Percentiles rank a stretch among this genome's conserved stretches.
Evolutionary conservation across 1,284 basidiomycete species (phyloP).

Genomic region (Hymenochaete sp.): DNA sequence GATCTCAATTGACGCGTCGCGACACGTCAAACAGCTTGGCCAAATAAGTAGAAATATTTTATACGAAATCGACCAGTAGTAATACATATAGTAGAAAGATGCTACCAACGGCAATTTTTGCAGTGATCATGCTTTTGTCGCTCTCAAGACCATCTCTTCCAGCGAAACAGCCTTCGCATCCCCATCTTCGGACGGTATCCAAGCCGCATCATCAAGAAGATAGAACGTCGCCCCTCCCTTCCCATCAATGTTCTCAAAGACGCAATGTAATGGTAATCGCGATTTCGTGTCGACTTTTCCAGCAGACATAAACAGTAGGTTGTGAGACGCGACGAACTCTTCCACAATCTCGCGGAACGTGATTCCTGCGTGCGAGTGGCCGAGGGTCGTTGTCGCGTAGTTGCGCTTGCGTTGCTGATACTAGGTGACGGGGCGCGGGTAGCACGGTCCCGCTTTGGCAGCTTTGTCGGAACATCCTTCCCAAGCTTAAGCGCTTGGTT

Average conservation of each 20-base stretch:
- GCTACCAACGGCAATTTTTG: too few relatives aligned
- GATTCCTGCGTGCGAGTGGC: constrained; percentile 58
- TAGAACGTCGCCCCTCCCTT: constrained; percentile 81
- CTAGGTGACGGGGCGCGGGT: constrained; percentile 21
- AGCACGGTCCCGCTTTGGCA: constrained; percentile 56
- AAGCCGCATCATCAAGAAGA: constrained; percentile 82
- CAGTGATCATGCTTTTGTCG: too few relatives aligned
- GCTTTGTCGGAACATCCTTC: constrained; percentile 53
- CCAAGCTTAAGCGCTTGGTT: constrained; percentile 84
- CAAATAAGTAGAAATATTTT: too few relatives aligned
- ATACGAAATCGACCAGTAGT: background rate
- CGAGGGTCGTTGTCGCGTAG: constrained; percentile 26
- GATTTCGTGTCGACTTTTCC: constrained; percentile 75
- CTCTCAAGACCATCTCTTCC: constrained; percentile 64
- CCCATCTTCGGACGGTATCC: constrained; percentile 45
- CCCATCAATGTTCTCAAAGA: constrained; percentile 71
- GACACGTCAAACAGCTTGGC: too few relatives aligned
- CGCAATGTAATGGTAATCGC: constrained; percentile 79
- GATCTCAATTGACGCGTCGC: too few relatives aligned
- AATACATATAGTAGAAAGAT: background rate
- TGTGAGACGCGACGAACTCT: constrained; percentile 74
- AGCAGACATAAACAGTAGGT: constrained; percentile 82
- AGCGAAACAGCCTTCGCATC: constrained; percentile 52
- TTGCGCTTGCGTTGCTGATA: constrained; percentile 20
- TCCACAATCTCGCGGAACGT: constrained; percentile 90